Conservation (phyloP, 2,329 filamentous ascomycete genomes). For the Knoxdaviesia capensis region DNA sequence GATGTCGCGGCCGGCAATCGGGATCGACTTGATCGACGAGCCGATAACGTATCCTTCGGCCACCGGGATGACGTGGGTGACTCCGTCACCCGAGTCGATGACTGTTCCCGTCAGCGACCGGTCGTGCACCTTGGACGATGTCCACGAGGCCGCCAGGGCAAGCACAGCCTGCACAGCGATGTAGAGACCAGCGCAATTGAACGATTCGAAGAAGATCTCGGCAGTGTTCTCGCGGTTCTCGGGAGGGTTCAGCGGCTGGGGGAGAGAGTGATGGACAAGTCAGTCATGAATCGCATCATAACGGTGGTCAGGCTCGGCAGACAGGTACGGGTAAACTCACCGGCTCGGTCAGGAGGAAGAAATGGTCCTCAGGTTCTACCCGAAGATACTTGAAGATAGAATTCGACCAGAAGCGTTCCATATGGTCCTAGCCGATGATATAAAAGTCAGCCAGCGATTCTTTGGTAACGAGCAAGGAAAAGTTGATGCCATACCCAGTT, state of each 20-base stretch:
- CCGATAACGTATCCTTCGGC: slow-evolving; percentile 98
- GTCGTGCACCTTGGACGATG: slow-evolving; percentile 92
- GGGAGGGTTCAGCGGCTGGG: slow-evolving; percentile 80
- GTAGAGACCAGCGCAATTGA: slow-evolving; percentile 97
- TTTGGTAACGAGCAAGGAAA: neutral
- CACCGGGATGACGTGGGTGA: slow-evolving; percentile 96
- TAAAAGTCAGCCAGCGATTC: neutral
- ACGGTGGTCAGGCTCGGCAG: neutral
- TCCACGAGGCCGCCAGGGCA: slow-evolving; percentile 93
- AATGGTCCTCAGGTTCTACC: slow-evolving; percentile 95
- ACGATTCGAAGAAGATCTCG: slow-evolving; percentile 99
- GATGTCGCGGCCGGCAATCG: slow-evolving; percentile 92
- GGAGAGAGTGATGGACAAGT: slow-evolving; percentile 4
- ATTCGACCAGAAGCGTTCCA: slow-evolving; percentile 99
- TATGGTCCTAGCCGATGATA: slow-evolving; percentile 55
- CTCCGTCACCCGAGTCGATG: slow-evolving; percentile 95
- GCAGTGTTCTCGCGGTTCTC: slow-evolving; percentile 98
- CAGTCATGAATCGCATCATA: neutral
- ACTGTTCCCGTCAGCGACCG: slow-evolving; percentile 92
- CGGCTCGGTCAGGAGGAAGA: slow-evolving; percentile 93
- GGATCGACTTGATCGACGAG: slow-evolving; percentile 97
- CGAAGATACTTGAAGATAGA: slow-evolving; percentile 99
- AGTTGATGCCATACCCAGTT: slow-evolving; percentile 55
- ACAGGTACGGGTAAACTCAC: slow-evolving; percentile 28
- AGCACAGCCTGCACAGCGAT: slow-evolving; percentile 97